Base-by-base conservation (phyloP, 2,329 filamentous ascomycete genomes). In the Xylaria sp. region DNA sequence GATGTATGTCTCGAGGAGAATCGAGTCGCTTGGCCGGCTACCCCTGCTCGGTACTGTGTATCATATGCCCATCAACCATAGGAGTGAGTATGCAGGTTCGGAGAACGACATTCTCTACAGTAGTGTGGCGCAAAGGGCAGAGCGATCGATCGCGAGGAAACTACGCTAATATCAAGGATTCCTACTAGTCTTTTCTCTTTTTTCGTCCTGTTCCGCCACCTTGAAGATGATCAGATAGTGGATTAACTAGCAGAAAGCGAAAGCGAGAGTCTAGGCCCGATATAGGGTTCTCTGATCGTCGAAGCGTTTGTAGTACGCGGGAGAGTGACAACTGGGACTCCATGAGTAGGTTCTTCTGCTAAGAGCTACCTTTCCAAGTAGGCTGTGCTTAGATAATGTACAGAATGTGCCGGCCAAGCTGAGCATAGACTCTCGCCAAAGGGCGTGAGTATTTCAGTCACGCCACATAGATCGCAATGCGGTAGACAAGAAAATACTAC, bases 21-120 rank as follows among this genome's bases (percentile, higher is more conserved):
- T 48, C 4, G 48, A 39, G 48, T 31, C 23, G 23, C 46, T 58
- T 44, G 5, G 37, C 15, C 41, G 52, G 44, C 39, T 12, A 51
- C 25, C 58, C 58, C 55, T 23, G 58, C 6, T 23, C 9, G 50
- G 51, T 57, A 62, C 31, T 52, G 58, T 57, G 41, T 56, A 66
- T 44, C 51, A 48, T 62, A 63, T 63, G 65, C 3, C 34, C n/a
- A 66, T 62, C 31, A 62, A 39, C 55, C 18, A 20, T n/a, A 34
- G 50, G 23, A 57, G n/a, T 41, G 25, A 39, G 52, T n/a, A 57
- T 52, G 52, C 37, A 57, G 39, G 41, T 37, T 34, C 12, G 23
- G 56, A 46, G 13, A 51, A 57, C 10, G 13, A 37, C 39, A 10
- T 50, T 2, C 31, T 13, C 34, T 41, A 28, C 28, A 6, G 28